These are phyloP conservation scores for Kurtzmaniella natalensis DNA, from an alignment of 1,139 yeast species.

Conservation along the genomic window DNA sequence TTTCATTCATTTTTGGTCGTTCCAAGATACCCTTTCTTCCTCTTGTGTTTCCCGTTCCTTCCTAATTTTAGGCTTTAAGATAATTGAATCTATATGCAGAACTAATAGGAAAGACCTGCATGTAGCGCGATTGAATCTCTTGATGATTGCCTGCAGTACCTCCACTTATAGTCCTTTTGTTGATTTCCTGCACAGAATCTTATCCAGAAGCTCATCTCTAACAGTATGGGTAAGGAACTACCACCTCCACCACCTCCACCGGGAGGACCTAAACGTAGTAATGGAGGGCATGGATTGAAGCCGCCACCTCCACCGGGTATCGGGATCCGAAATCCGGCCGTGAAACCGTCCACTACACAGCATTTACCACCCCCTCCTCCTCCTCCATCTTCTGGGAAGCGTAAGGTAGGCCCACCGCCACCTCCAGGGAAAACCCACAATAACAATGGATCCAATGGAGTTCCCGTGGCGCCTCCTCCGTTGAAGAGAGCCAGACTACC, in stretches of 20 bases:
- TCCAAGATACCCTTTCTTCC: too few species aligned
- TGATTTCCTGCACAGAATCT: too few species aligned
- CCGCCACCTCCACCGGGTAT: conserved; percentile 12
- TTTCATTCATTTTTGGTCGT: too few species aligned
- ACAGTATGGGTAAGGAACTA: conserved; percentile 22
- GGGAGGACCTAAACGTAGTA: too few species aligned
- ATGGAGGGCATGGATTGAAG: too few species aligned
- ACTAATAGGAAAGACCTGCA: too few species aligned
- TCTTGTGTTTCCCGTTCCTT: not conserved
- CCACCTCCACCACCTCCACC: conserved; percentile 33
- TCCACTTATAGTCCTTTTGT: too few species aligned
- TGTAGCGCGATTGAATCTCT: too few species aligned
- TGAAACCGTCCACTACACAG: not conserved
- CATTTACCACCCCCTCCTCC: conserved; percentile 9
- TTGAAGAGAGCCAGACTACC: conserved; percentile 7
- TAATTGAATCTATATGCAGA: too few species aligned
- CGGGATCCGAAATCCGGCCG: not conserved
- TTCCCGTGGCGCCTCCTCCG: not conserved
- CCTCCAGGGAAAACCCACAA: conserved; percentile 1
- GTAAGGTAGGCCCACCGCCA: conserved; percentile 9
- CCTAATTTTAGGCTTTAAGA: not conserved
- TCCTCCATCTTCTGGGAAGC: conserved; percentile 6
- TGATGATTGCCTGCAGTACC: too few species aligned
- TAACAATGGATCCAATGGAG: not conserved
- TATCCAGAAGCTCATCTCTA: conserved; percentile 1